These are phyloP conservation scores for Pleurotus ostreatus DNA, from an alignment of 768 basidiomycete genomes.

Conservation along the genomic window DNA sequence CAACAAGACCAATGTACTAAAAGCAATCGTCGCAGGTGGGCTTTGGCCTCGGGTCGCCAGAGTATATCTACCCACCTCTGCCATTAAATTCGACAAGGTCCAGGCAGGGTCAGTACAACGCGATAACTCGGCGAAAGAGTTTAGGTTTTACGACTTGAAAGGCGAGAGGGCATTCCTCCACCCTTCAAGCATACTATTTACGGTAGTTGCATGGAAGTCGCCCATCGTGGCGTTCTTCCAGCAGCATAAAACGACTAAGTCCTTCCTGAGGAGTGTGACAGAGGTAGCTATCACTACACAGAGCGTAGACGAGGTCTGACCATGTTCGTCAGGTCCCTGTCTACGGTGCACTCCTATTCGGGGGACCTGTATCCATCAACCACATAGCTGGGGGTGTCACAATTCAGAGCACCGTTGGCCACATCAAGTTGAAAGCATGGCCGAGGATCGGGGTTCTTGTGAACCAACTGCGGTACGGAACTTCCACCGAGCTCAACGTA, in stretches of 20 bases:
- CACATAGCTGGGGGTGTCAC: constrained; percentile 77
- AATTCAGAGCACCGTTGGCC: constrained; percentile 47
- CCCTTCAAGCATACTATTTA: constrained; percentile 78
- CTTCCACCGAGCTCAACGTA: too few species aligned
- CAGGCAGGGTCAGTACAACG: constrained; percentile 81
- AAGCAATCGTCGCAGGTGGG: constrained; percentile 81
- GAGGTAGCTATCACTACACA: constrained; percentile 45
- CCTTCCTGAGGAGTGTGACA: constrained; percentile 83
- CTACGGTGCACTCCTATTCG: constrained; percentile 83
- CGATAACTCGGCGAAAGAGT: constrained; percentile 81
- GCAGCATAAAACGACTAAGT: constrained; percentile 77
- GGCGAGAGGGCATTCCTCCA: constrained; percentile 72
- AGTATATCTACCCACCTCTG: constrained; percentile 67
- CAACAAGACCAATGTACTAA: constrained; percentile 69
- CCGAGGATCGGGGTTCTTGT: constrained; percentile 90
- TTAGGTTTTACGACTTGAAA: constrained; percentile 73
- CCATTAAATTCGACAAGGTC: constrained; percentile 81
- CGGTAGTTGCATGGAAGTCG: constrained; percentile 64
- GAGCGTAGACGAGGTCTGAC: background rate
- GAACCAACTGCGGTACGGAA: constrained; percentile 72
- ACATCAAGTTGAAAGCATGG: constrained; percentile 70
- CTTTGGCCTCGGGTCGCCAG: constrained; percentile 83
- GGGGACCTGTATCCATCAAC: constrained; percentile 73
- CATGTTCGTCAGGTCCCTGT: constrained; percentile 60
- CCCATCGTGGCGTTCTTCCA: constrained; percentile 84